phyloP scores from a whole-genome alignment of 2,329 filamentous ascomycete species.

The Aspergillus flavus region DNA sequence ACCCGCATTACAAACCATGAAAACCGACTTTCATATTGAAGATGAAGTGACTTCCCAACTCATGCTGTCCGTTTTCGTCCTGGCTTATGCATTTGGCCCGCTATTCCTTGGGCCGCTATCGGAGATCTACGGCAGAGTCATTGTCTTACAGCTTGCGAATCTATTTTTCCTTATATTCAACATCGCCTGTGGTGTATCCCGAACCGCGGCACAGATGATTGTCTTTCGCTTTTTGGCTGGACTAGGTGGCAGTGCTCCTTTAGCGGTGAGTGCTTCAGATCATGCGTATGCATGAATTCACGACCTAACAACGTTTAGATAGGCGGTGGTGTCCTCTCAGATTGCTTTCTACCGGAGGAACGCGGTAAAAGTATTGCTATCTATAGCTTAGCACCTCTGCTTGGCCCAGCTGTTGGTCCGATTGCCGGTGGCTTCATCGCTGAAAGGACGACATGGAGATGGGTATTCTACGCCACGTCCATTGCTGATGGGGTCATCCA shows the following conservation, averaged over 20 bases:
- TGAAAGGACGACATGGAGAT: conserved; percentile 67
- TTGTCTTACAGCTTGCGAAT: conserved; percentile 58
- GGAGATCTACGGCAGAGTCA: conserved; percentile 59
- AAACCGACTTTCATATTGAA: conserved; percentile 56
- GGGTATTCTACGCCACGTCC: conserved; percentile 71
- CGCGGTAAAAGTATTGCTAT: conserved; percentile 65
- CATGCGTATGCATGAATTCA: not conserved
- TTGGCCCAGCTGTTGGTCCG: conserved; percentile 68
- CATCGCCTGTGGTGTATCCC: conserved; percentile 60
- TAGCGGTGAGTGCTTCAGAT: conserved; percentile 44
- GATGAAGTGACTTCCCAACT: conserved; percentile 49
- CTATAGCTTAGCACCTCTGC: conserved; percentile 64
- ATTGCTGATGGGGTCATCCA: conserved; percentile 66
- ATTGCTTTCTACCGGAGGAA: conserved; percentile 63
- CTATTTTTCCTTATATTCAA: conserved; percentile 61
- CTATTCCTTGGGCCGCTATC: conserved; percentile 56
- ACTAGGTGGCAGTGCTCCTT: conserved; percentile 60
- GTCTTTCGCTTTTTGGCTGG: conserved; percentile 62
- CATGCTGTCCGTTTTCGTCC: conserved; percentile 58
- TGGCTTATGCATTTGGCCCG: conserved; percentile 58
- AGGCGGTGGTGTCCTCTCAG: conserved; percentile 55
- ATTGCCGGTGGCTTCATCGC: conserved; percentile 68
- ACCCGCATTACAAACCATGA: conserved; percentile 55
- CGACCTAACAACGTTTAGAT: conserved; percentile 32
- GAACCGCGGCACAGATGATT: conserved; percentile 57